Evolutionary conservation across 768 basidiomycete genomes (phyloP).

Genomic region (Dacryopinax primogenitus): DNA sequence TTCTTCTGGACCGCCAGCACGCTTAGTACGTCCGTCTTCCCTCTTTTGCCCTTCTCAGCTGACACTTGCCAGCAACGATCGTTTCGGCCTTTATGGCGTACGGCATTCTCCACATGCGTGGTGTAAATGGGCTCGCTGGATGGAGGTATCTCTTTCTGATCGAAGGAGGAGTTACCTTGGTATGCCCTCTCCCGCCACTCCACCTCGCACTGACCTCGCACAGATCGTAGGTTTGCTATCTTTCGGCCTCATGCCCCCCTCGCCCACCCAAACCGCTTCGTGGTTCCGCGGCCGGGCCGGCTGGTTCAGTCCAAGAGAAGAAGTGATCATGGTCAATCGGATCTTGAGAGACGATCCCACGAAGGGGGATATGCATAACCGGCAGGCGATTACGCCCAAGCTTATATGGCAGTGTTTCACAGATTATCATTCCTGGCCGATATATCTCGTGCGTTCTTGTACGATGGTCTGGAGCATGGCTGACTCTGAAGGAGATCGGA

Average conservation of each 20-base stretch:
- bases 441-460: slow-evolving; percentile 36
- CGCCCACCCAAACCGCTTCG: slow-evolving; percentile 50
- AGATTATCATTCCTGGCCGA: slow-evolving; percentile 55
- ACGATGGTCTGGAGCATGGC: background rate
- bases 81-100: slow-evolving; percentile 51
- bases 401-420: slow-evolving; percentile 41
- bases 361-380: slow-evolving; percentile 47
- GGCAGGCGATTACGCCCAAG: slow-evolving; percentile 41
- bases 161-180: slow-evolving; percentile 24
- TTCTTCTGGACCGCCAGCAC: slow-evolving; percentile 52
- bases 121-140: slow-evolving; percentile 40
- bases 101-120: slow-evolving; percentile 44
- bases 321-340: slow-evolving; percentile 36
- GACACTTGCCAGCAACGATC: slow-evolving; percentile 31
- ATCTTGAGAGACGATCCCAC: slow-evolving; percentile 15
- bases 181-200: slow-evolving; percentile 13
- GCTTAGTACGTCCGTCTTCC: background rate
- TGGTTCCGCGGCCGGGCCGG: slow-evolving; percentile 45
- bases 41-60: background rate
- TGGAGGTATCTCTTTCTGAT: slow-evolving; percentile 48
- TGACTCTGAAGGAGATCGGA: slow-evolving; percentile 15
- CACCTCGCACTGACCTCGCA: slow-evolving; percentile 24
- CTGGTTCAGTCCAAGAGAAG: slow-evolving; percentile 55
- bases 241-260: slow-evolving; percentile 47
- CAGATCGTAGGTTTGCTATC: slow-evolving; percentile 39